Percentiles rank a stretch among this genome's conserved stretches.
phyloP scores from a whole-genome alignment of 2,329 filamentous ascomycete species.

The Tolypocladium sp. region DNA sequence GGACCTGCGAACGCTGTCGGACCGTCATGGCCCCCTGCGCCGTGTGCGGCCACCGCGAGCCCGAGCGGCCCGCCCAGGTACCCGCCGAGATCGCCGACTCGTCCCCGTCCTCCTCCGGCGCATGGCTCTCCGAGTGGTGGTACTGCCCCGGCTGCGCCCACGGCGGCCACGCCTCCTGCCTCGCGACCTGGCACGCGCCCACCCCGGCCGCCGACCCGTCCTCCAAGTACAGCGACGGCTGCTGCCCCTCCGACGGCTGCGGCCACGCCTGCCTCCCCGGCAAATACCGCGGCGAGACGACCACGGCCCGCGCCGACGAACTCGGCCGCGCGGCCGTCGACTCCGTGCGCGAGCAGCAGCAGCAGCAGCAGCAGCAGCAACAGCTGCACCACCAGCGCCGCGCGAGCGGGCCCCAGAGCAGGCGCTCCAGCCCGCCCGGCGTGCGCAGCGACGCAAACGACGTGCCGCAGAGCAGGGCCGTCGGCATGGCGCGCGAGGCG shows the following conservation, averaged over 20 bases:
- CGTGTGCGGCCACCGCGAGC: slow-evolving; percentile 47
- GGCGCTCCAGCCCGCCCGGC: slow-evolving; percentile 18
- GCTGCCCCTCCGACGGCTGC: slow-evolving; percentile 56
- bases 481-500: slow-evolving; percentile 49
- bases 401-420: slow-evolving; percentile 7
- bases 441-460: slow-evolving; percentile 41
- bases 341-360: slow-evolving; percentile 16
- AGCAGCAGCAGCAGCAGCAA: slow-evolving; percentile 8
- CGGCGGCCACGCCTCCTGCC: slow-evolving; percentile 51
- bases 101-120: slow-evolving; percentile 10
- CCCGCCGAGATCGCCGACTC: slow-evolving; percentile 18
- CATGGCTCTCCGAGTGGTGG: slow-evolving; percentile 44
- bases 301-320: slow-evolving; percentile 39
- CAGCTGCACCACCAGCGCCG: neutral
- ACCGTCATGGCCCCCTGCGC: slow-evolving; percentile 46
- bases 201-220: slow-evolving; percentile 3
- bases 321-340: slow-evolving; percentile 38
- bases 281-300: slow-evolving; percentile 40
- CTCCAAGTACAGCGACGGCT: slow-evolving; percentile 39
- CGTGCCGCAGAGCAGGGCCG: slow-evolving; percentile 49
- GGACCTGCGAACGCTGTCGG: slow-evolving; percentile 48
- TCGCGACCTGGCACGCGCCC: slow-evolving; percentile 46
- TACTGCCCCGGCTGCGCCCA: slow-evolving; percentile 54
- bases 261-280: slow-evolving; percentile 54
- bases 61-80: slow-evolving; percentile 30